Evolutionary conservation across 768 basidiomycete genomes (phyloP).

Genomic region (Tricholoma hemisulphureum): DNA sequence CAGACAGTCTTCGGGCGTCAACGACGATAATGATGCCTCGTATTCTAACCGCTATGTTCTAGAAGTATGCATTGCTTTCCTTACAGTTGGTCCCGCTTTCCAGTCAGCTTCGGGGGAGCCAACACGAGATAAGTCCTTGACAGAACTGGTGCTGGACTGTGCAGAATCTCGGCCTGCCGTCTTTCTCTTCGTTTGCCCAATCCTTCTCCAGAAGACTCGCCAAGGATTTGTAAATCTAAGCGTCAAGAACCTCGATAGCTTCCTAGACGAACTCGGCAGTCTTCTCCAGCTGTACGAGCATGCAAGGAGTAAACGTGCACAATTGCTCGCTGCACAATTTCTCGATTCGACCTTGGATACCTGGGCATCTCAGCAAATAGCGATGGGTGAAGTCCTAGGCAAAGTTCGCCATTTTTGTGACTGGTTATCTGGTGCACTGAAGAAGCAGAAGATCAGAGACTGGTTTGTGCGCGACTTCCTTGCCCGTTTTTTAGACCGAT

Average conservation of each 20-base stretch:
- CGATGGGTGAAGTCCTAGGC: conserved; percentile 36
- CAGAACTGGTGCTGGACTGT: conserved; percentile 49
- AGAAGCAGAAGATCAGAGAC: conserved; percentile 42
- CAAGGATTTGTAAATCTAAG: conserved; percentile 54
- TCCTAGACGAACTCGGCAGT: conserved; percentile 54
- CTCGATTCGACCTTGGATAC: conserved; percentile 61
- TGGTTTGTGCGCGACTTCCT: conserved; percentile 72
- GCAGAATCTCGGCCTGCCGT: conserved; percentile 43
- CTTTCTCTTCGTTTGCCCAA: conserved; percentile 57
- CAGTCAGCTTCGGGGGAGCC: conserved; percentile 57
- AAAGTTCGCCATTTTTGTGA: conserved; percentile 48
- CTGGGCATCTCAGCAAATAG: conserved; percentile 45
- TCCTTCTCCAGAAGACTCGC: conserved; percentile 55
- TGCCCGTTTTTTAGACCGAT: conserved; percentile 63
- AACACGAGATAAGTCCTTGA: conserved; percentile 60
- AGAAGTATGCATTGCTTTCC: conserved; percentile 56
- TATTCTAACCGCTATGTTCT: conserved; percentile 36
- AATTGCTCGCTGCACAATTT: conserved; percentile 55
- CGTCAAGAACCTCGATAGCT: conserved; percentile 44
- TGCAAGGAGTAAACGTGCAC: conserved; percentile 50
- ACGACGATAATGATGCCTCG: conserved; percentile 26
- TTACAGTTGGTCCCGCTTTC: conserved; percentile 61
- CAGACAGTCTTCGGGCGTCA: conserved; percentile 27
- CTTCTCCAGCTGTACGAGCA: conserved; percentile 56
- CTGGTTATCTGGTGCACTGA: conserved; percentile 52